Percentiles rank a stretch among this genome's conserved stretches.
phyloP scores from a whole-genome alignment of 2,329 filamentous ascomycete species.

The Cryphonectria naterciae region DNA sequence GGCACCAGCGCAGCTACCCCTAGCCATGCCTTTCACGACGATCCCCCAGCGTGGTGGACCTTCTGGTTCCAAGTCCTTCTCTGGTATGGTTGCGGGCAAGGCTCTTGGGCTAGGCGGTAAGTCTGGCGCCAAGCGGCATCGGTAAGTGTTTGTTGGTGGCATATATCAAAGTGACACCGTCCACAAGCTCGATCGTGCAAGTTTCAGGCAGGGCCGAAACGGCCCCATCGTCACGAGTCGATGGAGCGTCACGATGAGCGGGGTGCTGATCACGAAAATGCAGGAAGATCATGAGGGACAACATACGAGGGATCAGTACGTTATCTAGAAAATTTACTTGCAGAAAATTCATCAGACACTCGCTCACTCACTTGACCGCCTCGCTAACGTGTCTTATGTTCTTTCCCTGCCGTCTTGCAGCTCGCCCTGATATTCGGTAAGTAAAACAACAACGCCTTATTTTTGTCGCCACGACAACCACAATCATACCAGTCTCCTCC shows the following conservation, averaged over 20 bases:
- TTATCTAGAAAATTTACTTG: constrained; percentile 23
- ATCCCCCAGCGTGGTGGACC: constrained; percentile 39
- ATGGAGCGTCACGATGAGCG: background rate
- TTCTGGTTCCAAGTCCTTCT: constrained; percentile 28
- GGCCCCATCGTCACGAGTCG: background rate
- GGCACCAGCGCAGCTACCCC: background rate
- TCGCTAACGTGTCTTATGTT: constrained; percentile 4
- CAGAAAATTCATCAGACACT: background rate
- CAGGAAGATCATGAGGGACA: constrained; percentile 55
- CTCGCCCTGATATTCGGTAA: constrained; percentile 29
- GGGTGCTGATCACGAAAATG: background rate
- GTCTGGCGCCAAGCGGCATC: constrained; percentile 33
- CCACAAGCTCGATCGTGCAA: background rate
- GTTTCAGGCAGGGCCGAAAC: background rate
- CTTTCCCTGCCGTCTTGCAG: constrained; percentile 1
- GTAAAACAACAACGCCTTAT: constrained; percentile 12
- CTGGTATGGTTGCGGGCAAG: constrained; percentile 30
- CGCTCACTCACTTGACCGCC: background rate
- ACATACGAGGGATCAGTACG: constrained; percentile 56
- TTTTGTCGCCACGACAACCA: constrained; percentile 7
- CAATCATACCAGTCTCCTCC: background rate
- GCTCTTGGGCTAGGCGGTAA: constrained; percentile 32
- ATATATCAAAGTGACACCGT: background rate
- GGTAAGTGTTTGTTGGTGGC: constrained; percentile 31
- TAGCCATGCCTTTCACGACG: constrained; percentile 36